phyloP scores from a whole-genome alignment of 768 basidiomycete species.

The Boletus fagicola region DNA sequence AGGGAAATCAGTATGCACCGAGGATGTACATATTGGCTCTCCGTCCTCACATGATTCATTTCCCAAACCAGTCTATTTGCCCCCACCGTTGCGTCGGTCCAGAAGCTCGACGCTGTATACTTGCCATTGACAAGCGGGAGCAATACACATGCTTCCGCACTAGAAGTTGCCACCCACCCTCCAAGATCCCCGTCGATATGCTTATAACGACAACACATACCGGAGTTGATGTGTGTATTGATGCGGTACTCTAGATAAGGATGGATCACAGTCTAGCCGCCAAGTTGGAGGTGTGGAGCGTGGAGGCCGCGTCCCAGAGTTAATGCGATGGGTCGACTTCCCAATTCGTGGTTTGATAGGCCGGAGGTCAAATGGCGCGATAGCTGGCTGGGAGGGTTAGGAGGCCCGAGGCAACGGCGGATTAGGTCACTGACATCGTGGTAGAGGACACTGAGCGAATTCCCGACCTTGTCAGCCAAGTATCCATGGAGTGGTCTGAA shows the following conservation, averaged over 20 bases:
- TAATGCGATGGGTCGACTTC: background rate
- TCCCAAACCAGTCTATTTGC: background rate
- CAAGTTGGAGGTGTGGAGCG: conserved; percentile 4
- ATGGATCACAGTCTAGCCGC: background rate
- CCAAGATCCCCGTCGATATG: background rate
- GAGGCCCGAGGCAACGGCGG: background rate
- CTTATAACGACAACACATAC: too few relatives aligned
- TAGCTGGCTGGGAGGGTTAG: background rate
- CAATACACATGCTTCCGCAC: background rate
- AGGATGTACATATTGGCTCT: background rate
- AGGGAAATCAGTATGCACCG: background rate
- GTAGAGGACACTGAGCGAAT: background rate
- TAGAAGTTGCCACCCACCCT: background rate
- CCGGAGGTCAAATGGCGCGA: background rate
- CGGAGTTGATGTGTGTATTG: too few relatives aligned
- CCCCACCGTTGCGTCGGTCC: background rate
- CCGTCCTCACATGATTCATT: background rate
- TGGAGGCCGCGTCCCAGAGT: background rate
- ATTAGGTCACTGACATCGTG: background rate
- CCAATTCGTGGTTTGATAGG: background rate
- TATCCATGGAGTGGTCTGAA: background rate
- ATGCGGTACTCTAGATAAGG: background rate
- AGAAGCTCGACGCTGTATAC: background rate
- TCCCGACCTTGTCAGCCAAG: background rate
- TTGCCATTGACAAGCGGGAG: background rate